A percentile compares a stretch with the other conserved stretches of the same genome.
phyloP scores from a whole-genome alignment of 1,139 yeast genomes.

The Candida dubliniensis region DNA sequence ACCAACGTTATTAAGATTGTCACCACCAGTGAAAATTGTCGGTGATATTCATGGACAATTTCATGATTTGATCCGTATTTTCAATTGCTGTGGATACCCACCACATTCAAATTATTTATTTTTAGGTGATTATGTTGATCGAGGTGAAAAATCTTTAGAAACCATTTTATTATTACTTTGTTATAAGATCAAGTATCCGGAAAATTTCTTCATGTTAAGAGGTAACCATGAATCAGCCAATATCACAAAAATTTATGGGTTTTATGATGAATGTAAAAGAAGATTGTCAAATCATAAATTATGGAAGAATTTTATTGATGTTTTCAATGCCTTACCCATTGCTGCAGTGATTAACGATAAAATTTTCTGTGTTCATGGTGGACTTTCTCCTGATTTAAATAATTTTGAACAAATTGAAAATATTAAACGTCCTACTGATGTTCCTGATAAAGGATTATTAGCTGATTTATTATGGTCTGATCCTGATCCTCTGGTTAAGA shows the following conservation, averaged over 20 bases:
- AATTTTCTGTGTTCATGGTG: slow-evolving; percentile 89
- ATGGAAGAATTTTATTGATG: slow-evolving; percentile 81
- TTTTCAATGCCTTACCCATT: slow-evolving; percentile 79
- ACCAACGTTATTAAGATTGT: slow-evolving; percentile 82
- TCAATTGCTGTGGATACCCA: slow-evolving; percentile 97
- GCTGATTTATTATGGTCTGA: slow-evolving; percentile 89
- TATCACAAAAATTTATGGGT: slow-evolving; percentile 93
- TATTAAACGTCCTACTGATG: slow-evolving; percentile 80
- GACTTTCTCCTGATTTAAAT: slow-evolving; percentile 73
- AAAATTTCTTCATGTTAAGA: slow-evolving; percentile 85
- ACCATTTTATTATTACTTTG: slow-evolving; percentile 82
- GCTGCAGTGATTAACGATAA: slow-evolving; percentile 86
- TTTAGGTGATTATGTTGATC: slow-evolving; percentile 93
- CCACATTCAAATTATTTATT: slow-evolving; percentile 90
- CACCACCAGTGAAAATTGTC: slow-evolving; percentile 95
- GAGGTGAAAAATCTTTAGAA: slow-evolving; percentile 93
- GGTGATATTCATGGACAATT: slow-evolving; percentile 98
- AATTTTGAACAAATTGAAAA: slow-evolving; percentile 66
- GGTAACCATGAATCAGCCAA: slow-evolving; percentile 98
- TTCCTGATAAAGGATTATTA: slow-evolving; percentile 78
- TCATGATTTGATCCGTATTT: slow-evolving; percentile 84
- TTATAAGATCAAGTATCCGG: slow-evolving; percentile 94
- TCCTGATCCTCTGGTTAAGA: slow-evolving; percentile 63
- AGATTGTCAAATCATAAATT: slow-evolving; percentile 58
- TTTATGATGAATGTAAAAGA: slow-evolving; percentile 95